These are phyloP conservation scores for Aspergillus aculeatus DNA, from an alignment of 2,329 filamentous ascomycete genomes.

Conservation along the genomic window DNA sequence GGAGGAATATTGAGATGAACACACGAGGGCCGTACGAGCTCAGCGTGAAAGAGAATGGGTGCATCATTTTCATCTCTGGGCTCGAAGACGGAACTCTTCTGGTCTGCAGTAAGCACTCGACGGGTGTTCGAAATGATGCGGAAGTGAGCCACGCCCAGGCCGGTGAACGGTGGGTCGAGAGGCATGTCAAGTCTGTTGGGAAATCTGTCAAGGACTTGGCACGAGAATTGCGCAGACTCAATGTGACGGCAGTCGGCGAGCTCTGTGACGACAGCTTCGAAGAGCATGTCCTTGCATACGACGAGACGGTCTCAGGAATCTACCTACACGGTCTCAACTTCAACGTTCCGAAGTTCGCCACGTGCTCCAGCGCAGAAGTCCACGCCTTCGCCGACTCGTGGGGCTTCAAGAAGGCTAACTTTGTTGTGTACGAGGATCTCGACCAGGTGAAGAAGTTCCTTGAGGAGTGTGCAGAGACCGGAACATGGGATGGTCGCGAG, in stretches of 20 bases:
- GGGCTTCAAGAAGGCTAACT: slow-evolving; percentile 89
- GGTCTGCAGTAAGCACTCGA: slow-evolving; percentile 99
- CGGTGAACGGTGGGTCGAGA: slow-evolving; percentile 78
- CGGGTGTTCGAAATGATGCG: slow-evolving; percentile 70
- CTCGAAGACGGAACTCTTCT: slow-evolving; percentile 84
- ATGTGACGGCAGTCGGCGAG: slow-evolving; percentile 92
- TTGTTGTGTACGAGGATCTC: slow-evolving; percentile 73
- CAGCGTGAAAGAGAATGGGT: slow-evolving; percentile 98
- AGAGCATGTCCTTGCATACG: slow-evolving; percentile 92
- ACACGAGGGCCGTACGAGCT: slow-evolving; percentile 90
- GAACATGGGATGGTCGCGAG: slow-evolving; percentile 84
- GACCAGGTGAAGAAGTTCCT: slow-evolving; percentile 74
- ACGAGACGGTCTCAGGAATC: slow-evolving; percentile 76
- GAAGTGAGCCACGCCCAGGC: slow-evolving; percentile 78
- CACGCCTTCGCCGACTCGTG: slow-evolving; percentile 86
- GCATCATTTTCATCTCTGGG: slow-evolving; percentile 95
- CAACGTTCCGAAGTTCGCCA: slow-evolving; percentile 88
- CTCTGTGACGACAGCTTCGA: slow-evolving; percentile 95
- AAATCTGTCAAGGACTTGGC: slow-evolving; percentile 79
- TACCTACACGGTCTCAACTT: slow-evolving; percentile 96
- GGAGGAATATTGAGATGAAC: slow-evolving; percentile 71
- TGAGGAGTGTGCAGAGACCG: slow-evolving; percentile 80
- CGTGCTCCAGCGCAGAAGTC: slow-evolving; percentile 78
- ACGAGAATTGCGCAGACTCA: slow-evolving; percentile 70
- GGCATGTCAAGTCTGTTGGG: slow-evolving; percentile 73